A percentile compares a stretch with the other conserved stretches of the same genome.
These are phyloP conservation scores for Chytriomyces hyalinus DNA, from an alignment of 192 early-diverging fungal genomes.

Conservation along the genomic window DNA sequence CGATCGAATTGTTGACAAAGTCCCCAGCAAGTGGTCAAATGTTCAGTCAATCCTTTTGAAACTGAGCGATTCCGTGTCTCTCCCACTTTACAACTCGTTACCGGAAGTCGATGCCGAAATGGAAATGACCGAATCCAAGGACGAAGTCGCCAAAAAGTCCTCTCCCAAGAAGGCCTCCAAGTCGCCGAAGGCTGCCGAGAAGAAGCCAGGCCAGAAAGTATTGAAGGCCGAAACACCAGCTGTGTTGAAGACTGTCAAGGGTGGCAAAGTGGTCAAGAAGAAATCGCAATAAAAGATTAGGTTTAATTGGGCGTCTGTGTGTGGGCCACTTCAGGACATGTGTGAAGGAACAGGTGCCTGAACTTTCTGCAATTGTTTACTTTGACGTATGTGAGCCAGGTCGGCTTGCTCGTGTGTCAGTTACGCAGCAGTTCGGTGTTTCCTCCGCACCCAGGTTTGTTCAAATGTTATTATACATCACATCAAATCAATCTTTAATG, in stretches of 20 bases:
- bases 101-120: conserved; percentile 14
- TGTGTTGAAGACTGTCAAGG: neutral
- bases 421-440: too few relatives aligned
- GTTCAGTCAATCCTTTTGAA: conserved; percentile 88
- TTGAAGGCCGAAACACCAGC: neutral
- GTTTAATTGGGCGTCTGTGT: too few relatives aligned
- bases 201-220: neutral
- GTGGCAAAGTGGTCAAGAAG: neutral
- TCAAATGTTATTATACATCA: too few relatives aligned
- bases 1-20: conserved; percentile 62
- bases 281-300: neutral
- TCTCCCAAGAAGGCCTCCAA: neutral
- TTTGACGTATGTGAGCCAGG: too few relatives aligned
- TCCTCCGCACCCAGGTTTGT: too few relatives aligned
- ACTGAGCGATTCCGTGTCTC: conserved; percentile 73
- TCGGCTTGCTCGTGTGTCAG: too few relatives aligned
- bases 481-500: too few relatives aligned
- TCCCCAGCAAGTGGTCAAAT: conserved; percentile 80
- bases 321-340: too few relatives aligned
- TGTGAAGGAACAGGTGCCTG: too few relatives aligned
- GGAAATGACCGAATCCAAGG: neutral
- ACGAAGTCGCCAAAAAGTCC: neutral
- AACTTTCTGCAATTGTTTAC: too few relatives aligned
- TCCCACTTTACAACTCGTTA: conserved; percentile 74
- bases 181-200: neutral